Evolutionary conservation across 495 filamentous ascomycete genomes (phyloP).

Genomic region (Penicillium angulare): DNA sequence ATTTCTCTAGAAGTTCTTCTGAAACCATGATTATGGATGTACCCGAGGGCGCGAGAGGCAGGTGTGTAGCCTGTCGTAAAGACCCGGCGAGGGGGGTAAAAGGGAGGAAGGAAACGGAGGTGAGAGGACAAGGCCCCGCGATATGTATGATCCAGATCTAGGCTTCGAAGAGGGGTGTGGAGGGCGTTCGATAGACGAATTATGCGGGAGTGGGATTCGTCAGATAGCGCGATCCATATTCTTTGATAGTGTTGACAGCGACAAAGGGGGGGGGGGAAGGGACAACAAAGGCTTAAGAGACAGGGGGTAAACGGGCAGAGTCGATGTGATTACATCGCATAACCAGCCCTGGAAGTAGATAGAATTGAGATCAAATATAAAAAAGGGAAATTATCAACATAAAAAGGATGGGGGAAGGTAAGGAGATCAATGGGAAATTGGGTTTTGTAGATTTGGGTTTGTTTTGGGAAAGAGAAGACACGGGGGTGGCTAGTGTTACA

Average conservation of each 20-base stretch:
- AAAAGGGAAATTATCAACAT: not conserved
- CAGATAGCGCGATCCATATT: not conserved
- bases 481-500: too few relatives aligned
- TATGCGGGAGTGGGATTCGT: too few relatives aligned
- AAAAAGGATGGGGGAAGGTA: not conserved
- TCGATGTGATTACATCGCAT: conserved; percentile 39
- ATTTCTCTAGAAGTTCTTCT: conserved; percentile 88
- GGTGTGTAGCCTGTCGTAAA: too few relatives aligned
- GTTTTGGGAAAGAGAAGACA: too few relatives aligned
- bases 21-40: conserved; percentile 65
- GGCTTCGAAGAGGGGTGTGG: too few relatives aligned
- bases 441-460: too few relatives aligned
- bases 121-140: too few relatives aligned
- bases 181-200: too few relatives aligned
- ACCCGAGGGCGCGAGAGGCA: conserved; percentile 8
- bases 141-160: too few relatives aligned
- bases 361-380: not conserved
- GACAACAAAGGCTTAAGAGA: not conserved
- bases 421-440: conserved; percentile 17
- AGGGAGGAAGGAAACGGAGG: too few relatives aligned
- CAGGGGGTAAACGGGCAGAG: not conserved
- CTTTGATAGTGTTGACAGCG: conserved; percentile 7
- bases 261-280: conserved; percentile 12
- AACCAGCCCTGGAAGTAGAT: conserved; percentile 7
- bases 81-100: too few relatives aligned